phyloP scores from a whole-genome alignment of 192 early-diverging fungal species.

The Mortierella claussenii region DNA sequence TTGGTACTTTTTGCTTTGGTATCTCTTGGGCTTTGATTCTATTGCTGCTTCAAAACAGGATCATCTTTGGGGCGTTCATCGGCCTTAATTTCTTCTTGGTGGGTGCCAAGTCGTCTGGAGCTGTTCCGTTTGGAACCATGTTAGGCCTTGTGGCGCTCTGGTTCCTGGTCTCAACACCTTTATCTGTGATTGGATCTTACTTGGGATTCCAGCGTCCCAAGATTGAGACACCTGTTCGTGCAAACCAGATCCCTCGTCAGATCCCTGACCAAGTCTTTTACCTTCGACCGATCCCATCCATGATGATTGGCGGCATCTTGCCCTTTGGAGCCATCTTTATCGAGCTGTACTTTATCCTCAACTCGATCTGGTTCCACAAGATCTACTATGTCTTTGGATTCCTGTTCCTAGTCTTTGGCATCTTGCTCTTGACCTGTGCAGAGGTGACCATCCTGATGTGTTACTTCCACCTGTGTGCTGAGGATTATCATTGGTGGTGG shows the following conservation, averaged over 20 bases:
- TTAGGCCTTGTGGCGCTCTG: conserved; percentile 85
- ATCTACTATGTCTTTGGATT: conserved; percentile 96
- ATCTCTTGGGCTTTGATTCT: too few species aligned
- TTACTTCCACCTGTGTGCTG: conserved; percentile 90
- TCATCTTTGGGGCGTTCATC: conserved; percentile 70
- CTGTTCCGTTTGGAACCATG: conserved; percentile 90
- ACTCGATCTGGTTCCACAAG: conserved; percentile 92
- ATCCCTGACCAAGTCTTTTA: conserved; percentile 90
- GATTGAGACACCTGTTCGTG: conserved; percentile 81
- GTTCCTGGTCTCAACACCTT: conserved; percentile 83
- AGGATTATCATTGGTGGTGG: conserved; percentile 92
- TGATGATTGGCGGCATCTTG: conserved; percentile 85
- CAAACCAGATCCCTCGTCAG: conserved; percentile 94
- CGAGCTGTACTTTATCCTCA: conserved; percentile 97
- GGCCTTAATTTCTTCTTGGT: conserved; percentile 90
- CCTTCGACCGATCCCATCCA: conserved; percentile 76
- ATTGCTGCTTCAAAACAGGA: conserved; percentile 13
- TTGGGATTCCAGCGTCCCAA: conserved; percentile 74
- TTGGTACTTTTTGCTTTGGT: too few species aligned
- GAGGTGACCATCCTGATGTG: conserved; percentile 89
- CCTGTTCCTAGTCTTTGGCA: conserved; percentile 86
- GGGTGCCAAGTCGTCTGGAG: conserved; percentile 82
- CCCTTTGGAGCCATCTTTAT: conserved; percentile 96
- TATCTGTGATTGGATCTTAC: conserved; percentile 82
- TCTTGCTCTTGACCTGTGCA: conserved; percentile 85